phyloP scores from a whole-genome alignment of 441 rosid genomes.

The Populus hybrid region DNA sequence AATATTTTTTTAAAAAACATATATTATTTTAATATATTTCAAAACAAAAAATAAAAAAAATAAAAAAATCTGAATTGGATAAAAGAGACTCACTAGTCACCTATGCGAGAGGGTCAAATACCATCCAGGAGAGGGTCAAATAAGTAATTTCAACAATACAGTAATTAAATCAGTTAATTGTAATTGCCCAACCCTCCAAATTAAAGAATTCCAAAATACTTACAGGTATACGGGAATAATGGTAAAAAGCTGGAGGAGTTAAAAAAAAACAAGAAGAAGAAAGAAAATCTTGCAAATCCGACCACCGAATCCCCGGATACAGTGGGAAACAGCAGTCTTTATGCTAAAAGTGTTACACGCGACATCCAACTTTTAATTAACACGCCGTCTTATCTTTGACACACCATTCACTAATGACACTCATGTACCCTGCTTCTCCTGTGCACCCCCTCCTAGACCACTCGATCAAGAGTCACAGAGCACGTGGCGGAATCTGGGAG shows the following conservation, averaged over 20 bases:
- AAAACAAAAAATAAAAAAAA: too few relatives aligned
- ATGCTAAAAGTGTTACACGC: constrained; percentile 25
- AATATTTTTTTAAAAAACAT: too few relatives aligned
- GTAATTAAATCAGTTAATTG: background rate
- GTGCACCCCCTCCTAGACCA: background rate
- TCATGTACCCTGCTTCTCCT: background rate
- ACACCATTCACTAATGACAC: background rate
- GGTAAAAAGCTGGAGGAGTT: background rate
- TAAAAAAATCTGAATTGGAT: background rate
- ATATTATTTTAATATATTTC: too few relatives aligned
- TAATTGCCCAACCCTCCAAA: background rate
- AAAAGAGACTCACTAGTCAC: background rate
- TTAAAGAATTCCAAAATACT: background rate
- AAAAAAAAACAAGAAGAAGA: background rate
- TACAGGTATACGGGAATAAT: background rate
- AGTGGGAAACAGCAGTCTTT: constrained; percentile 32
- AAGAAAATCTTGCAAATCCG: constrained; percentile 42
- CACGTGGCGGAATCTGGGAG: constrained; percentile 24
- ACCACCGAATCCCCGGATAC: constrained; percentile 48
- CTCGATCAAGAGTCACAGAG: background rate
- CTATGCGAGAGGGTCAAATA: background rate
- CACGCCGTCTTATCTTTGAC: constrained; percentile 29
- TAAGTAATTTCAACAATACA: background rate
- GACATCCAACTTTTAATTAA: constrained; percentile 22
- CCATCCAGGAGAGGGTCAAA: background rate